Evolutionary conservation across 352 stramenopile species (phyloP), one percentile per base, ranked within the genome.

Genomic region (Phytopythium montanum): DNA sequence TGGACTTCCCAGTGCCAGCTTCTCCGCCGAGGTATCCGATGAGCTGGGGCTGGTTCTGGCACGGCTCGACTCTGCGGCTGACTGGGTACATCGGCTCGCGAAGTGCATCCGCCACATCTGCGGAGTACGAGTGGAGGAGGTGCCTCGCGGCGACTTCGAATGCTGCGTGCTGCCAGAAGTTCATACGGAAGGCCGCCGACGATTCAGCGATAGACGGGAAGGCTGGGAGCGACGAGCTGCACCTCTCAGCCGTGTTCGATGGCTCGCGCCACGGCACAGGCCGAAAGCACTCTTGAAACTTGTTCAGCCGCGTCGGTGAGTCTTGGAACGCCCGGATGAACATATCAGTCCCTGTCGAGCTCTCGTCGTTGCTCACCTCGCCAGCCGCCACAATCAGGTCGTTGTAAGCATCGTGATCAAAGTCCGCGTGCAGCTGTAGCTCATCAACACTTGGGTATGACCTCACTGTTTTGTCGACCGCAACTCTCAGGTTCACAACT

Each of bases 141-240:
- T 73, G 65, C 5, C 65, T 53, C 3, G 69, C 62, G 9, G 42
- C 5, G 13, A 56, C 28, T 33, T 73, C 69, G 14, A 76, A 71
- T 0, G 62, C 56, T 0, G 59, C 42, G 19, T 76, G 65, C n/a
- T 76, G 62, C 62, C 60, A 72, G 21, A 76, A 66, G 21, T 75
- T 75, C 0, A 75, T 29, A 0, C 41, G 26, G 21, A 65, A 69
- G 2, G 48, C 56, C n/a, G 49, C 46, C 0, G 60, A 70, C 3
- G 60, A 25, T 16, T 56, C 44, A 1, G 16, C n/a, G 26, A 73
- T 68, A 5, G 19, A 65, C 9, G 65, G 54, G 42, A 73, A 75
- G n/a, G n/a, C n/a, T n/a, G n/a, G n/a, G n/a, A n/a, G n/a, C n/a
- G n/a, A n/a, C n/a, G n/a, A n/a, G n/a, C n/a, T n/a, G n/a, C n/a